These are phyloP conservation scores for Yarrowia galli DNA, from an alignment of 1,139 yeast genomes.

Conservation along the genomic window DNA sequence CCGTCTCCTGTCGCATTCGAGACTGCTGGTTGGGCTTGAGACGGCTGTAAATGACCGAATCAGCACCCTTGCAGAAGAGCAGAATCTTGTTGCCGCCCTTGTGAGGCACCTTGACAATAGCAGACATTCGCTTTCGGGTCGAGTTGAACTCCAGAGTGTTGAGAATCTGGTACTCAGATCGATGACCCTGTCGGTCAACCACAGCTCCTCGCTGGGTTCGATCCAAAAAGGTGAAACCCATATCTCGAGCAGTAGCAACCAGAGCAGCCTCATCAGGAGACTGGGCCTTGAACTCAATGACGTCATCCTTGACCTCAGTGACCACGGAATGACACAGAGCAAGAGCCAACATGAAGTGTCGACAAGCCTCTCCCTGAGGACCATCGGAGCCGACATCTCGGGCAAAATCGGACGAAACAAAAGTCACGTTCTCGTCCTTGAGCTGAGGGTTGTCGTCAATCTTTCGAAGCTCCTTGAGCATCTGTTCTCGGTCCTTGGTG, in stretches of 20 bases:
- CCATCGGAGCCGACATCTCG: conserved; percentile 44
- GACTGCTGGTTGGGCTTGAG: conserved; percentile 47
- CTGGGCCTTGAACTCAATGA: conserved; percentile 81
- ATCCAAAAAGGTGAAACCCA: conserved; percentile 81
- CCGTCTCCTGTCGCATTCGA: conserved; percentile 66
- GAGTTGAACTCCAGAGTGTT: conserved; percentile 85
- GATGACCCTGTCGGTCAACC: conserved; percentile 75
- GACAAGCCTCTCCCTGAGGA: conserved; percentile 65
- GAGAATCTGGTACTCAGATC: conserved; percentile 70
- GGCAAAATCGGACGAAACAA: conserved; percentile 55
- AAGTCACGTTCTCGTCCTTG: conserved; percentile 68
- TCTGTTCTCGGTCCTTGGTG: conserved; percentile 63
- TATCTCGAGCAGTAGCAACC: conserved; percentile 88
- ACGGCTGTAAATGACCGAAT: conserved; percentile 83
- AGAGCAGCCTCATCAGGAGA: conserved; percentile 99
- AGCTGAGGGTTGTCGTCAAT: conserved; percentile 65
- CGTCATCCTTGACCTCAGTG: conserved; percentile 61
- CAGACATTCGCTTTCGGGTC: conserved; percentile 96
- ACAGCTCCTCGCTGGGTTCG: conserved; percentile 75
- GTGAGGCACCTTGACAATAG: conserved; percentile 73
- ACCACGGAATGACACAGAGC: conserved; percentile 93
- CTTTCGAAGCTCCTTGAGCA: conserved; percentile 63
- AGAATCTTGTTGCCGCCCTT: conserved; percentile 60
- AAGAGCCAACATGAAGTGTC: conserved; percentile 74
- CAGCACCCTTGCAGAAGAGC: conserved; percentile 92